Base-by-base conservation (phyloP, 495 filamentous ascomycete species). In the Eremomyces bilateralis region DNA sequence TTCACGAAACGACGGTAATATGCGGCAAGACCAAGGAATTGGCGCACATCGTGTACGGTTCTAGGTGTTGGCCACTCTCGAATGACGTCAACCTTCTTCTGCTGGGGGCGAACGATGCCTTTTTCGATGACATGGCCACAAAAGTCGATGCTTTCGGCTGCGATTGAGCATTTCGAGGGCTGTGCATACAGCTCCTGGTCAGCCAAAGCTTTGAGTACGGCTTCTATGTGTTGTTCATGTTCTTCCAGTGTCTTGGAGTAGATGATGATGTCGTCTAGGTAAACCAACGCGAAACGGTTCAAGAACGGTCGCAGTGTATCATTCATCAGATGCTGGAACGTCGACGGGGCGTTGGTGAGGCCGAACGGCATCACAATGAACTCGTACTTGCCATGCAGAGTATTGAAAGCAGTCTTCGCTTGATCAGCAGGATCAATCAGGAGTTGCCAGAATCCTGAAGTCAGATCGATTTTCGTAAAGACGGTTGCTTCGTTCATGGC, bases 401-500 rank as follows among this genome's bases (percentile, higher is more conserved):
- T 49, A 12, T 35, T 33, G 28, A 49, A 49, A 12, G 46, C 46
- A 15, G 45, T 49, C 38, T 47, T 47, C 45, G 31, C 43, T 21
- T 49, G 33, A 12, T 49, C 44, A 5, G 40, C 37, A 18, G 21
- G 13, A 12, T 15, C 19, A 4, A 49, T 47, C 3, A 11, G 37
- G 4, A 49, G 43, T 3, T 20, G 21, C 22, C 49, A 21, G 25
- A 42, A 50, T 4, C 34, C 34, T 17, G 29, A 36, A 2, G 19
- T 30, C 1, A 50, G 27, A 34, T 49, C 45, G 22, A 47, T 20
- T 24, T 38, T 44, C 24, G 36, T 40, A 30, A 48, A 48, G 3
- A 11, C 4, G 20, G 37, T 39, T 3, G 24, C 21, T 13, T 31
- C 18, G 16, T 3, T 28, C 25, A 48, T 12, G 3, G 20, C n/a